phyloP scores from a whole-genome alignment of 2,329 filamentous ascomycete genomes.

The Simplicillium aogashimaense region DNA sequence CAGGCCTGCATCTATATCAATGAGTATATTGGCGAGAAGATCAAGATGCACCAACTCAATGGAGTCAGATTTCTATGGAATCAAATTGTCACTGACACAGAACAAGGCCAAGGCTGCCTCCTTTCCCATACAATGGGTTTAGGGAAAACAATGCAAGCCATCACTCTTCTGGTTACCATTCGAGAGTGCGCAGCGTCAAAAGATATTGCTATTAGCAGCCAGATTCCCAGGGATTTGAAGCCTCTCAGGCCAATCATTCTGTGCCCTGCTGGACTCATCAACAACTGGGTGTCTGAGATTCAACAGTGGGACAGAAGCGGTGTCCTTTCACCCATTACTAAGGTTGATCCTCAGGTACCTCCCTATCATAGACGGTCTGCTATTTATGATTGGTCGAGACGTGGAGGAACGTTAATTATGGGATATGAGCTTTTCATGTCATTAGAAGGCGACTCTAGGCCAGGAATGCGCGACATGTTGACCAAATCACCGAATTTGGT shows the following conservation, averaged over 20 bases:
- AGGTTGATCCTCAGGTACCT: slow-evolving; percentile 66
- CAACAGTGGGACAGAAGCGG: slow-evolving; percentile 48
- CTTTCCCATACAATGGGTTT: slow-evolving; percentile 87
- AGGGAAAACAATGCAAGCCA: slow-evolving; percentile 87
- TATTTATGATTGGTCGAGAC: slow-evolving; percentile 41
- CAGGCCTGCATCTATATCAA: slow-evolving; percentile 56
- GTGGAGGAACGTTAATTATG: slow-evolving; percentile 66
- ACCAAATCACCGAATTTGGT: slow-evolving; percentile 58
- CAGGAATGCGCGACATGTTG: slow-evolving; percentile 33
- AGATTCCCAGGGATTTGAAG: slow-evolving; percentile 59
- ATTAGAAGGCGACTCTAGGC: slow-evolving; percentile 15
- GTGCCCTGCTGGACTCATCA: slow-evolving; percentile 63
- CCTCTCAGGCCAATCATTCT: slow-evolving; percentile 59
- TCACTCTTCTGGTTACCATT: slow-evolving; percentile 71
- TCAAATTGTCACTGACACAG: slow-evolving; percentile 55
- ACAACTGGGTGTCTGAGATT: slow-evolving; percentile 80
- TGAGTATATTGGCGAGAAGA: slow-evolving; percentile 48
- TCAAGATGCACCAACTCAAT: slow-evolving; percentile 72
- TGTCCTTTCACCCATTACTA: slow-evolving; percentile 58
- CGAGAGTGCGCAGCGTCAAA: slow-evolving; percentile 52
- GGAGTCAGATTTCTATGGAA: slow-evolving; percentile 88
- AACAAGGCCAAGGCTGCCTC: slow-evolving; percentile 61
- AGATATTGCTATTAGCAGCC: slow-evolving; percentile 44
- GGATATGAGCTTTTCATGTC: slow-evolving; percentile 60
- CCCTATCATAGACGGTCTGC: slow-evolving; percentile 39